Evolutionary conservation across 2,329 filamentous ascomycete species (phyloP).

Genomic region (Beauveria sp.): DNA sequence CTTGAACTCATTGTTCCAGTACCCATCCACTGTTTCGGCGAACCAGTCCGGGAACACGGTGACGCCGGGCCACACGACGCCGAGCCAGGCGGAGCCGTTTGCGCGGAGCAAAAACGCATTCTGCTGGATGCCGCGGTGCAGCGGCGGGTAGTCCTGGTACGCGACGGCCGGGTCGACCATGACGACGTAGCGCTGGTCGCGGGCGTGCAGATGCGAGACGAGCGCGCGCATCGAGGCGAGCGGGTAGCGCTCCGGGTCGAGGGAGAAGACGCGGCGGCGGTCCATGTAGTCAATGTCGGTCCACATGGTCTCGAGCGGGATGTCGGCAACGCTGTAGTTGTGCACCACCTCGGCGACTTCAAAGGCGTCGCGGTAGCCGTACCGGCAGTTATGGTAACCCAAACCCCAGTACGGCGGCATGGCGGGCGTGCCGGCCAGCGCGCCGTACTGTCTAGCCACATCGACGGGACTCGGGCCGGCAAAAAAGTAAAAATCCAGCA

Average conservation of each 20-base stretch:
- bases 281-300: slow-evolving; percentile 39
- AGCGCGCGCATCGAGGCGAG: slow-evolving; percentile 55
- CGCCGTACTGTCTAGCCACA: slow-evolving; percentile 64
- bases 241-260: slow-evolving; percentile 57
- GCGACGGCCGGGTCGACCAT: slow-evolving; percentile 71
- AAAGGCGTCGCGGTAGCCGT: slow-evolving; percentile 69
- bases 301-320: slow-evolving; percentile 51
- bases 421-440: slow-evolving; percentile 59
- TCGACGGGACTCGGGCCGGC: slow-evolving; percentile 61
- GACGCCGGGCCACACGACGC: slow-evolving; percentile 73
- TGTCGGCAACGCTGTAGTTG: slow-evolving; percentile 57
- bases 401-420: slow-evolving; percentile 79
- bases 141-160: slow-evolving; percentile 42
- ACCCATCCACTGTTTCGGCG: slow-evolving; percentile 47
- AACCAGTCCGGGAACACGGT: slow-evolving; percentile 74
- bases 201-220: slow-evolving; percentile 56
- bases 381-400: slow-evolving; percentile 68
- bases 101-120: slow-evolving; percentile 38
- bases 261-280: slow-evolving; percentile 44
- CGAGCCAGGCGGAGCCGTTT: slow-evolving; percentile 48
- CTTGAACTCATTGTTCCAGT: slow-evolving; percentile 62
- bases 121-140: slow-evolving; percentile 32
- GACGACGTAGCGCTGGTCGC: slow-evolving; percentile 63
- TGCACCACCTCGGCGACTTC: slow-evolving; percentile 56
- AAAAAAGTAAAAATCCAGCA: slow-evolving; percentile 75